Evolutionary conservation across 176 grass and related monocot genomes (phyloP).

Genomic region (Panicum miliaceum): DNA sequence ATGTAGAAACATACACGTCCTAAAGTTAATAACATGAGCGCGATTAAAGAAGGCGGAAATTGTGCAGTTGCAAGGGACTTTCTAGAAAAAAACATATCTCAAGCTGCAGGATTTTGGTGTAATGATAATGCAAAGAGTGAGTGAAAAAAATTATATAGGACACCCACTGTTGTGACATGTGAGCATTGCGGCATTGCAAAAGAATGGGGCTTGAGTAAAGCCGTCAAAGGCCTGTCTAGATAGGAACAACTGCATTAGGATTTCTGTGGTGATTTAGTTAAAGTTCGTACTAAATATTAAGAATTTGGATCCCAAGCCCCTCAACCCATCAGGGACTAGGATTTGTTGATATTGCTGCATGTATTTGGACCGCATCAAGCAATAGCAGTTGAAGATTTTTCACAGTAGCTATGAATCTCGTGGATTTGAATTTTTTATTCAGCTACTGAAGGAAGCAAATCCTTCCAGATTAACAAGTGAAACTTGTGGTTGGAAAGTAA

Average conservation of each 20-base stretch:
- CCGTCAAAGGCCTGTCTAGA: background rate
- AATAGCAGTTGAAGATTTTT: background rate
- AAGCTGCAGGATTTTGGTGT: background rate
- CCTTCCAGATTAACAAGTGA: background rate
- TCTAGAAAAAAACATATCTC: background rate
- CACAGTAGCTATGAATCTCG: background rate
- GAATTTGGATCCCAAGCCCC: background rate
- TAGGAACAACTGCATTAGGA: background rate
- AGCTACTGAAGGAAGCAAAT: background rate
- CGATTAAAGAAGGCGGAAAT: background rate
- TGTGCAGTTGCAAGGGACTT: background rate
- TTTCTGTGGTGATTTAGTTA: background rate
- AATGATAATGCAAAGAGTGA: background rate
- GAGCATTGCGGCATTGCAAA: background rate
- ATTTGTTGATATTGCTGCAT: background rate
- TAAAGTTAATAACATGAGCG: background rate
- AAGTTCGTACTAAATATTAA: background rate
- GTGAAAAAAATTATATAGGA: background rate
- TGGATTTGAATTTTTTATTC: background rate
- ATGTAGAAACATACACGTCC: background rate
- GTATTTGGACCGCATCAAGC: background rate
- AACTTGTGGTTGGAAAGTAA: background rate
- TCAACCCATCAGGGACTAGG: background rate
- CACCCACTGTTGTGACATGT: background rate
- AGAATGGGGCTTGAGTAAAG: background rate